A percentile compares a stretch with the other conserved stretches of the same genome.
phyloP scores from a whole-genome alignment of 1,284 basidiomycete species.

The Sporisorium sorghi region DNA sequence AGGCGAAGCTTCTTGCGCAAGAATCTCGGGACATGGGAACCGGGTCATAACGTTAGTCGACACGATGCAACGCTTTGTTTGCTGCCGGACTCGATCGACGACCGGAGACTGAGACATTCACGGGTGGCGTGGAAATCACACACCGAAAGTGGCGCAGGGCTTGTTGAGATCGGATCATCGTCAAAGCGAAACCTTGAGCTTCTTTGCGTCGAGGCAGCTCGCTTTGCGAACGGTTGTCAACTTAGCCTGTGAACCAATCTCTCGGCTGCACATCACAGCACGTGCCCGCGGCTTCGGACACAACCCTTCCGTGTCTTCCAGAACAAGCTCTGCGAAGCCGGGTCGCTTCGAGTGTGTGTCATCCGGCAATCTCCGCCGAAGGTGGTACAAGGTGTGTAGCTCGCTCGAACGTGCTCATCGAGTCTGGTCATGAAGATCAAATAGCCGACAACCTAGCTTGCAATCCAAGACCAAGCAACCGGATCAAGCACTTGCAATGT shows the following conservation, averaged over 20 bases:
- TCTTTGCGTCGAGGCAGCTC: not conserved
- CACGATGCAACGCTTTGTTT: not conserved
- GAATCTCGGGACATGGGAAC: not conserved
- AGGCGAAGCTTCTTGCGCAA: not conserved
- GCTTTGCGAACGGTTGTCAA: not conserved
- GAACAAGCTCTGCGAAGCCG: not conserved
- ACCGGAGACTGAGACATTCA: not conserved
- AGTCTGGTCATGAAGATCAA: not conserved
- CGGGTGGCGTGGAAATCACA: not conserved
- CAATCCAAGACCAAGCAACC: not conserved
- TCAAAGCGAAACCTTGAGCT: constrained; percentile 4
- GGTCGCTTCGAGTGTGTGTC: not conserved
- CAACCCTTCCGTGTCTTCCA: constrained; percentile 1
- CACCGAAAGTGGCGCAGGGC: not conserved
- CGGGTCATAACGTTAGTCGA: not conserved
- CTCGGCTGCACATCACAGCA: constrained; percentile 1
- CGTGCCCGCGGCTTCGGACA: constrained; percentile 3
- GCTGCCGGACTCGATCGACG: not conserved
- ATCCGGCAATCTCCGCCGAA: not conserved
- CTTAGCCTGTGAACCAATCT: not conserved
- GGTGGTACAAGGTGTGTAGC: not conserved
- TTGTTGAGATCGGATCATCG: not conserved
- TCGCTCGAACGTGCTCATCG: not conserved
- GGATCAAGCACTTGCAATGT: constrained; percentile 7
- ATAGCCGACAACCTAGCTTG: not conserved